phyloP scores from a whole-genome alignment of 1,139 yeast genomes.

The Nakaseomyces sp. region DNA sequence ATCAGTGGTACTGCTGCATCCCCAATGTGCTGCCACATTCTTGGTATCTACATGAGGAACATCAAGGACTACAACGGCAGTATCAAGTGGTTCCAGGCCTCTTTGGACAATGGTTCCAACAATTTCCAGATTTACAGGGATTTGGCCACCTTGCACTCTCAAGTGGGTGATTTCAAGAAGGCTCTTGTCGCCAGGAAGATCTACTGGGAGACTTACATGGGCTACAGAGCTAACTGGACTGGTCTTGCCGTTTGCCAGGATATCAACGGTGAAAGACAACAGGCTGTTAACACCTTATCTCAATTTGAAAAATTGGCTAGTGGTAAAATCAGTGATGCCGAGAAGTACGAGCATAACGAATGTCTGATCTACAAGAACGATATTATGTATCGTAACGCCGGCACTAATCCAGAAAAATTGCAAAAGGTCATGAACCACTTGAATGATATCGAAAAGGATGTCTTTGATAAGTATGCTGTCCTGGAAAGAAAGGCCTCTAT shows the following conservation, averaged over 20 bases:
- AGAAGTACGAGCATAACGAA: slow-evolving; percentile 72
- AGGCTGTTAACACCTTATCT: slow-evolving; percentile 62
- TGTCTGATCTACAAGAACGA: slow-evolving; percentile 65
- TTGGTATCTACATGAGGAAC: slow-evolving; percentile 75
- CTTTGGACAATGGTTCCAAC: slow-evolving; percentile 69
- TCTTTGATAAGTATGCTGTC: slow-evolving; percentile 56
- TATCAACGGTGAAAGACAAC: slow-evolving; percentile 54
- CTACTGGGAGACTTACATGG: slow-evolving; percentile 68
- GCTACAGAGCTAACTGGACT: slow-evolving; percentile 89
- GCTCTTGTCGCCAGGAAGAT: slow-evolving; percentile 57
- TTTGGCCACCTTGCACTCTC: slow-evolving; percentile 70
- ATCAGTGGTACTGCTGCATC: slow-evolving; percentile 39
- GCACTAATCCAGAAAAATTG: slow-evolving; percentile 34
- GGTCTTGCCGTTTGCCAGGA: slow-evolving; percentile 81
- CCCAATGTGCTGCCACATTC: slow-evolving; percentile 73
- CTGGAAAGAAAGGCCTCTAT: slow-evolving; percentile 64
- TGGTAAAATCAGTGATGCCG: slow-evolving; percentile 59
- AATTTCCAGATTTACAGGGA: slow-evolving; percentile 79
- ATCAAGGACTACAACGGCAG: slow-evolving; percentile 68
- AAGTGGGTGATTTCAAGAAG: slow-evolving; percentile 61
- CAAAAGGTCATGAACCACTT: slow-evolving; percentile 56
- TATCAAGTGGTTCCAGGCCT: slow-evolving; percentile 68
- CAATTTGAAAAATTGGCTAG: slow-evolving; percentile 67
- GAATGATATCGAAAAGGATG: slow-evolving; percentile 43
- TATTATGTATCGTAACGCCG: slow-evolving; percentile 56